These are phyloP conservation scores for Maudiozyma barnettii DNA, from an alignment of 805 yeast species.

Conservation along the genomic window DNA sequence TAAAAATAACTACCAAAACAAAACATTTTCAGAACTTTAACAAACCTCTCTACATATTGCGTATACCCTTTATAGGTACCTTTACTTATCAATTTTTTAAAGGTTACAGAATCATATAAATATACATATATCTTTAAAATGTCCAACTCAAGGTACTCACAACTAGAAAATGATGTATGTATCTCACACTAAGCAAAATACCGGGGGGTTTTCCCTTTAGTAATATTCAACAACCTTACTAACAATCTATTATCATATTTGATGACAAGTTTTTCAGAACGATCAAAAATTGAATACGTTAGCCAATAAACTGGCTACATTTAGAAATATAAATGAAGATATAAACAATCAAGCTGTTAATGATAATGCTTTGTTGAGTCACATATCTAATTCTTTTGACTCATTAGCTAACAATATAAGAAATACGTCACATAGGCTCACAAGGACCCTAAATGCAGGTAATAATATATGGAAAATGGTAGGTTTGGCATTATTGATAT, in stretches of 20 bases:
- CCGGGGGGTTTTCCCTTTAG: too few relatives aligned
- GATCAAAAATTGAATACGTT: conserved; percentile 52
- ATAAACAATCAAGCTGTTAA: conserved; percentile 56
- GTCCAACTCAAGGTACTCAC: conserved; percentile 28
- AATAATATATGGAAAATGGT: conserved; percentile 53
- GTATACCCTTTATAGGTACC: too few relatives aligned
- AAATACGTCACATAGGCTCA: conserved; percentile 41
- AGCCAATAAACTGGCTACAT: conserved; percentile 55
- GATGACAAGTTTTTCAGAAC: conserved; percentile 32
- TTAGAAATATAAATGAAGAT: conserved; percentile 58
- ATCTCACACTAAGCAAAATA: too few relatives aligned
- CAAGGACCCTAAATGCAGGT: conserved; percentile 49
- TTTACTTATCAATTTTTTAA: too few relatives aligned
- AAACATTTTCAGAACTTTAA: too few relatives aligned
- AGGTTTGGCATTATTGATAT: conserved; percentile 42
- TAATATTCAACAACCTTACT: neutral
- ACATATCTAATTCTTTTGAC: conserved; percentile 43
- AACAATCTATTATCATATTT: neutral
- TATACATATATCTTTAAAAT: conserved; percentile 7
- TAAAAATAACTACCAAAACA: too few relatives aligned
- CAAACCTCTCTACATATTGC: too few relatives aligned
- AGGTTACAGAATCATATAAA: neutral
- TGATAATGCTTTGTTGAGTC: conserved; percentile 35
- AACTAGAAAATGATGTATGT: conserved; percentile 21
- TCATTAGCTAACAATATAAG: conserved; percentile 40